Base-by-base conservation (phyloP, 2,329 filamentous ascomycete species). In the Ophiostoma ips region DNA sequence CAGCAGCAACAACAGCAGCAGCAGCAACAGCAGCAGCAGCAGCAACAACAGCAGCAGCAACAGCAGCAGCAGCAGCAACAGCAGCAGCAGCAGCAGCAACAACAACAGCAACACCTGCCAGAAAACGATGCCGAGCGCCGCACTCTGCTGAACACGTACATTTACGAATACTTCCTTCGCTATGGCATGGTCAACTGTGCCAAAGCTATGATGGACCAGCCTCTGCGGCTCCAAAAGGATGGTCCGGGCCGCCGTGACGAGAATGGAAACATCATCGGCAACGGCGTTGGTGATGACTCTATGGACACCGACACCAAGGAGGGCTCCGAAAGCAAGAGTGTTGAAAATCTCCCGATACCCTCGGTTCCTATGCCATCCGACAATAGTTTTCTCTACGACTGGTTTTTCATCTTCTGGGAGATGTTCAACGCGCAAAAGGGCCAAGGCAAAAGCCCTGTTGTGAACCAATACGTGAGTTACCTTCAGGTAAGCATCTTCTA, bases 331-430 rank as follows among this genome's bases (percentile, higher is more conserved):
- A 65, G 73, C 47, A 89, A 90, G 63, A 75, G 84, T 40, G 85
- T 86, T 1, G 77, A 82, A 51, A 88, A 94, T 61, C 74, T 96
- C 36, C 90, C 90, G 5, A 73, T 77, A 7, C 82, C 87, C 12
- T 80, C 79, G 55, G 71, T 87, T 6, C 79, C 81, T 12, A 75
- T 72, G 62, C 75, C 76, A 46, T 72, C 75, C 50, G 84, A 83
- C 59, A 84, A 77, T 55, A 87, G 86, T 24, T 96, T 98, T 61
- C 72, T 98, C n/a, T 84, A 87, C 58, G 92, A 96, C 61, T 98
- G 92, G 92, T 98, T 94, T 71, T 87, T 83, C 61, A 76, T 95
- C 48, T 98, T 98, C 66, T 96, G 88, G 88, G 92, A 98, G 61
- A 87, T 96, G 58, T 94, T 85, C 66, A 81, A 81, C 61, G 87